Conservation (phyloP, 768 basidiomycete species). For the Lactifluus rugatus region DNA sequence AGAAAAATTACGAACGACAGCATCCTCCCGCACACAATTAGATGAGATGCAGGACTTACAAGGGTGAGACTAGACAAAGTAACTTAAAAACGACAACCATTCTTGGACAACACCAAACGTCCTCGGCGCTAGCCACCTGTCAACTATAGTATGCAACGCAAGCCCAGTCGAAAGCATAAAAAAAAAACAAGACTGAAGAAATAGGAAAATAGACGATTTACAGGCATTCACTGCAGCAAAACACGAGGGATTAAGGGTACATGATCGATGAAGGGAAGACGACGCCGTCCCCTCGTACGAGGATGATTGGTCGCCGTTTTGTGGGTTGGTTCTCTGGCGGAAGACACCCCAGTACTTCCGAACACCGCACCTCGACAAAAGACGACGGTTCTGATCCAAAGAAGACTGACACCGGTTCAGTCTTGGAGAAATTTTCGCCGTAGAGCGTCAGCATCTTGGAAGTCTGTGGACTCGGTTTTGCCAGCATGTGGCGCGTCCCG, state of each 20-base stretch:
- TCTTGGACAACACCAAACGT: no score
- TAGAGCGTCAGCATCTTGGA: constrained; percentile 79
- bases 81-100: neutral
- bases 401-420: constrained; percentile 73
- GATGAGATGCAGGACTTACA: neutral
- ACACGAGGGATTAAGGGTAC: constrained; percentile 52
- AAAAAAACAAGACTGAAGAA: constrained; percentile 7
- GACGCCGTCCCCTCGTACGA: constrained; percentile 77
- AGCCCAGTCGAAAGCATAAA: constrained; percentile 8
- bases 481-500: constrained; percentile 54
- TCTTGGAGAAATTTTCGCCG: constrained; percentile 82
- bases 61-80: neutral
- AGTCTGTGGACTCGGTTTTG: constrained; percentile 70
- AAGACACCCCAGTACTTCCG: constrained; percentile 73
- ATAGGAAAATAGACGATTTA: neutral
- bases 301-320: constrained; percentile 71
- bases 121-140: neutral
- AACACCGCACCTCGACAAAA: constrained; percentile 81
- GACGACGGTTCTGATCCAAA: constrained; percentile 82
- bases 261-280: constrained; percentile 76
- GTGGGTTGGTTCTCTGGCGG: constrained; percentile 59
- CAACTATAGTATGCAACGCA: neutral
- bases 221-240: neutral
- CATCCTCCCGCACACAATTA: neutral
- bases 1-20: neutral